Evolutionary conservation across 2,329 filamentous ascomycete genomes (phyloP), one percentile per base, ranked within the genome.

Genomic region (Colletotrichum viniferum): DNA sequence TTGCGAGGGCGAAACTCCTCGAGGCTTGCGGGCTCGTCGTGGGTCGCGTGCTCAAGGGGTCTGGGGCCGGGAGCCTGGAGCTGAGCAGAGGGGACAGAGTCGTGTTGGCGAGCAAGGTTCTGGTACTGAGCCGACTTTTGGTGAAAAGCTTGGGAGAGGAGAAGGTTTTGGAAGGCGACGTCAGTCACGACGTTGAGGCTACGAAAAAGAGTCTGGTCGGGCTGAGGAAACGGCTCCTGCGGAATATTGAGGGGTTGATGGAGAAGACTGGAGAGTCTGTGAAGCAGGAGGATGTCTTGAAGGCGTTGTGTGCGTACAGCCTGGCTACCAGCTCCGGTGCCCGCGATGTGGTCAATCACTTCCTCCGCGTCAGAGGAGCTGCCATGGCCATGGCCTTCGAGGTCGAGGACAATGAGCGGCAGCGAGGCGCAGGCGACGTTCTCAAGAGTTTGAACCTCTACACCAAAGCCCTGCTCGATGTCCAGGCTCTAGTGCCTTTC

Each of bases 241-340:
- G 90, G 66, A 91, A 91, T 18, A 91, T 98, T 28, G 92, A 96
- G 68, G 93, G 91, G 78, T 87, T 95, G 6, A 83, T 97, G 69
- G 89, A 90, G 78, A 91, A 89, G 63, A 90, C 93, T 30, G 89
- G 93, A 88, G 83, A 89, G 79, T 76, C 86, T 80, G 76, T 83
- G 76, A 78, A 88, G 78, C 79, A 88, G 73, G 80, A 87, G 75
- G 87, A 90, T 26, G 88, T 97, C 18, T 86, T 96, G 14, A 93
- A 95, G 79, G 92, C 93, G 1, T 88, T 98, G 78, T 94, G 93
- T 71, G 96, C 96, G 0, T 96, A 96, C 82, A 96, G 95, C 76
- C 87, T 98, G 66, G 92, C 93, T 2, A 96, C 94, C 4, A 97
- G 92, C 80, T 95, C 94, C 1, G 94, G 95, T 0, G 92, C 95